A percentile compares a stretch with the other conserved stretches of the same genome.
Conservation (phyloP, 257 asterid genomes). For the Echium plantagineum region DNA sequence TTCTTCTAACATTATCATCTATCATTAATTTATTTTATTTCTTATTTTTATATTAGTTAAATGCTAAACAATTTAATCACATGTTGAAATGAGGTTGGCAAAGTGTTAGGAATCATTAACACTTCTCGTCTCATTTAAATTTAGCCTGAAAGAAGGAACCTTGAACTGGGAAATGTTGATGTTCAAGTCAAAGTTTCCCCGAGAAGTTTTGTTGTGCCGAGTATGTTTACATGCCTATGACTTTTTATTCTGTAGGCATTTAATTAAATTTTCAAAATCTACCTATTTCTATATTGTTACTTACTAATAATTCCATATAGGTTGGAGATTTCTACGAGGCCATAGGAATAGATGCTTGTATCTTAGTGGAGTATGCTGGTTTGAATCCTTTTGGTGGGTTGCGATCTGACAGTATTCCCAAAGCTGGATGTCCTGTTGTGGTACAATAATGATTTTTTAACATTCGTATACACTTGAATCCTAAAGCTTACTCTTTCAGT, state of each 20-base stretch:
- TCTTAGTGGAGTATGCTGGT: constrained; percentile 97
- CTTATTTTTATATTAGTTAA: neutral
- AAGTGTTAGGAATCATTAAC: neutral
- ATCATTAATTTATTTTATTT: neutral
- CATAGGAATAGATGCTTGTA: constrained; percentile 88
- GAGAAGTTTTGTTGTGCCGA: constrained; percentile 90
- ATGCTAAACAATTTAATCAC: neutral
- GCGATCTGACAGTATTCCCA: constrained; percentile 83
- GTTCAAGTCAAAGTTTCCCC: constrained; percentile 89
- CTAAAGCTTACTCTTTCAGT: neutral
- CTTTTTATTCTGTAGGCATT: constrained; percentile 7
- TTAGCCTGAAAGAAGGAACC: constrained; percentile 90
- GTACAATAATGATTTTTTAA: constrained; percentile 26
- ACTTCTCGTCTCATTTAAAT: constrained; percentile 15
- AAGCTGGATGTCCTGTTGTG: constrained; percentile 98
- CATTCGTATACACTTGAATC: constrained; percentile 1
- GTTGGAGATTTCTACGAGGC: constrained; percentile 98
- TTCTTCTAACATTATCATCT: neutral
- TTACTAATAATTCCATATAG: constrained; percentile 23
- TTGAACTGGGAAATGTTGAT: constrained; percentile 89
- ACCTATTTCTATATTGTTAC: neutral
- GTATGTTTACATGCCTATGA: constrained; percentile 32
- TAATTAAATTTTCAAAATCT: constrained; percentile 9
- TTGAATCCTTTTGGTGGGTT: constrained; percentile 95
- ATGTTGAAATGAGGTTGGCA: neutral